Conservation (phyloP, 371 early-diverging fungal species). For the Mortierella sp. region DNA sequence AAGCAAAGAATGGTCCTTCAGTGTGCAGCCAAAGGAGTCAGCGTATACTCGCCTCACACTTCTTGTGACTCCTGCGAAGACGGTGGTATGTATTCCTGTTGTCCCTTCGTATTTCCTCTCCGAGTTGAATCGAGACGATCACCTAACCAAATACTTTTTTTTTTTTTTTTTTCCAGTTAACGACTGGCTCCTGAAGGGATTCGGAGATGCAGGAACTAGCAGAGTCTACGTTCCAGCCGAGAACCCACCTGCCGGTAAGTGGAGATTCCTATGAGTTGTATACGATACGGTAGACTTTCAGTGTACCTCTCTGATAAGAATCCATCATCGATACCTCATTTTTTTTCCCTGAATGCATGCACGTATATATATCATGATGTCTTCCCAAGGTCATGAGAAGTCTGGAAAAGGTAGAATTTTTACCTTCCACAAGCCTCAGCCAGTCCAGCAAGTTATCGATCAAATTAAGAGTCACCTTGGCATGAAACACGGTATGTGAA, state of each 20-base stretch:
- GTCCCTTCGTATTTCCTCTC: background rate
- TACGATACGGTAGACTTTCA: too few species aligned
- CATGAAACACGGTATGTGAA: constrained; percentile 70
- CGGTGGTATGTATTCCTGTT: constrained; percentile 71
- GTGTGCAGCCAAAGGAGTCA: constrained; percentile 88
- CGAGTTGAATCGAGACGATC: background rate
- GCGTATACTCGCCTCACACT: constrained; percentile 98
- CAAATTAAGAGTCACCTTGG: constrained; percentile 74
- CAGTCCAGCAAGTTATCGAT: constrained; percentile 69
- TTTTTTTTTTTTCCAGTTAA: constrained; percentile 63
- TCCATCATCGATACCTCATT: background rate
- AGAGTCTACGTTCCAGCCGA: constrained; percentile 66
- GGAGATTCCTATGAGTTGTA: background rate
- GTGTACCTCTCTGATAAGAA: background rate
- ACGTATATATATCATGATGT: background rate
- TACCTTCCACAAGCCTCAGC: constrained; percentile 68
- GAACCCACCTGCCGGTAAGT: constrained; percentile 68
- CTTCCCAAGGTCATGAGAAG: constrained; percentile 69
- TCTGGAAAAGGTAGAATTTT: constrained; percentile 83
- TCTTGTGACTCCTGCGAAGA: constrained; percentile 88
- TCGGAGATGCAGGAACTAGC: constrained; percentile 65
- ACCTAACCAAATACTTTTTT: background rate
- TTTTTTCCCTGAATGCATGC: background rate
- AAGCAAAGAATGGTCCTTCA: constrained; percentile 88
- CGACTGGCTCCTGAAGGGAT: constrained; percentile 85